Evolutionary conservation across 495 filamentous ascomycete genomes (phyloP).

Genomic region (Podospora sp.): DNA sequence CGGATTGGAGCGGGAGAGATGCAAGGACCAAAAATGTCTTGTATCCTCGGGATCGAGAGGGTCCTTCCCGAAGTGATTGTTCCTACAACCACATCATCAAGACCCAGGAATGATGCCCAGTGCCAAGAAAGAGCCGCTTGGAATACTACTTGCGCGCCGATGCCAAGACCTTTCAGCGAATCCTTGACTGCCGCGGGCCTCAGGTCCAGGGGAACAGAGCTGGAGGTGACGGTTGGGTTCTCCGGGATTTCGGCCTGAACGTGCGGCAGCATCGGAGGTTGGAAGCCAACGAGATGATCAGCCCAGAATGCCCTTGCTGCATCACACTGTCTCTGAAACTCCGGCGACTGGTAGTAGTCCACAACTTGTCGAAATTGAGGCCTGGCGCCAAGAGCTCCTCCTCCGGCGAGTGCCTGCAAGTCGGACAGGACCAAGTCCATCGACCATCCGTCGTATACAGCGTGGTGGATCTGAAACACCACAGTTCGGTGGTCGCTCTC

Average conservation of each 20-base stretch:
- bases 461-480: slow-evolving; percentile 68
- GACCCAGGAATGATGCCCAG: slow-evolving; percentile 61
- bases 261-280: slow-evolving; percentile 45
- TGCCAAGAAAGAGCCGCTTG: slow-evolving; percentile 71
- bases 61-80: slow-evolving; percentile 76
- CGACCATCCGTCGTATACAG: slow-evolving; percentile 84
- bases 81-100: slow-evolving; percentile 72
- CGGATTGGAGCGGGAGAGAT: slow-evolving; percentile 70
- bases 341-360: slow-evolving; percentile 39
- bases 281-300: slow-evolving; percentile 49
- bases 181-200: slow-evolving; percentile 18
- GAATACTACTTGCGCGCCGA: slow-evolving; percentile 63
- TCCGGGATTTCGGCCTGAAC: slow-evolving; percentile 29
- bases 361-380: slow-evolving; percentile 57
- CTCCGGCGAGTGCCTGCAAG: slow-evolving; percentile 49
- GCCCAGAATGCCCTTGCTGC: slow-evolving; percentile 58
- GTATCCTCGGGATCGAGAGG: slow-evolving; percentile 63
- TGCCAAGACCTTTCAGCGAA: slow-evolving; percentile 23
- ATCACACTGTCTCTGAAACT: slow-evolving; percentile 27
- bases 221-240: slow-evolving; percentile 21
- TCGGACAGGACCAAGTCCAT: slow-evolving; percentile 71
- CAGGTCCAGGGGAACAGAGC: slow-evolving; percentile 29
- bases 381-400: slow-evolving; percentile 32
- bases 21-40: slow-evolving; percentile 72
- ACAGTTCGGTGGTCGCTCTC: slow-evolving; percentile 26